Evolutionary conservation across 1,139 yeast species (phyloP).

Genomic region (Suhomyces panamericanus): DNA sequence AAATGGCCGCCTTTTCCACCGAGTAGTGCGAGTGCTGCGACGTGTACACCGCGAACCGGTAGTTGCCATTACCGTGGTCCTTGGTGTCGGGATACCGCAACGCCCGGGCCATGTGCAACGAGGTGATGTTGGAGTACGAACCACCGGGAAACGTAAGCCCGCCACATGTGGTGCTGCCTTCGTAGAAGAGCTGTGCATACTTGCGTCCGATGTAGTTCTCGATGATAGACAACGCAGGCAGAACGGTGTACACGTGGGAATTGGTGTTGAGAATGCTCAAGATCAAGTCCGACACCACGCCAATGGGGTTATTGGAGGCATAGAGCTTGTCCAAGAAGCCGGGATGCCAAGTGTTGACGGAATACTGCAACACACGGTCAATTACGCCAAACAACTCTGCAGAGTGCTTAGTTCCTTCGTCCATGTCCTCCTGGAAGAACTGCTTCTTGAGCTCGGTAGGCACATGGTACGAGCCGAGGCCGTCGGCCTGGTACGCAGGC

Average conservation of each 20-base stretch:
- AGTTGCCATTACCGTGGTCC: constrained; percentile 51
- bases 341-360: constrained; percentile 85
- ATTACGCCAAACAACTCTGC: constrained; percentile 38
- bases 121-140: constrained; percentile 81
- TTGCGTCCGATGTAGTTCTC: constrained; percentile 69
- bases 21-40: constrained; percentile 79
- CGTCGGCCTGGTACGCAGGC: constrained; percentile 24
- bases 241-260: constrained; percentile 82
- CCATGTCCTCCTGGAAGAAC: constrained; percentile 17
- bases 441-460: constrained; percentile 35
- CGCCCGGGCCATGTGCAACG: constrained; percentile 76
- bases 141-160: constrained; percentile 90
- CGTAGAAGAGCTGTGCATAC: constrained; percentile 66
- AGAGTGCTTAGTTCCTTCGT: constrained; percentile 10
- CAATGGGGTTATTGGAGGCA: constrained; percentile 83
- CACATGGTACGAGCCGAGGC: constrained; percentile 42
- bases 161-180: constrained; percentile 55
- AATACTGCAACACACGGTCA: constrained; percentile 60
- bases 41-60: constrained; percentile 69
- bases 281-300: constrained; percentile 71
- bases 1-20: constrained; percentile 78
- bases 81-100: constrained; percentile 70
- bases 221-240: constrained; percentile 76
- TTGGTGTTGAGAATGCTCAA: constrained; percentile 76
- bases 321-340: constrained; percentile 84